Evolutionary conservation across 345 rosid genomes (phyloP).

Genomic region (Citrus reticulata): DNA sequence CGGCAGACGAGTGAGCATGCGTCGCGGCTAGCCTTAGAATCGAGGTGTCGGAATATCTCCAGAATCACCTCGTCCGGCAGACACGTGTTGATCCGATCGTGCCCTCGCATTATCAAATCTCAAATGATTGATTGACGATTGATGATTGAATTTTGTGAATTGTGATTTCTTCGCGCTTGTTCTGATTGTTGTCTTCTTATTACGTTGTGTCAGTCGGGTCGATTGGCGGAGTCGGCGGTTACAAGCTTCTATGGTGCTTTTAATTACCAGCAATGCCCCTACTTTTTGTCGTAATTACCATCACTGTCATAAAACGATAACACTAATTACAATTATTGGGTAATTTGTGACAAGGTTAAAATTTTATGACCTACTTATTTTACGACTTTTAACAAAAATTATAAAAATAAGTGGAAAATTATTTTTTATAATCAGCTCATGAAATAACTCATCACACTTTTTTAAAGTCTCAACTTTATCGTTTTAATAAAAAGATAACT

Average conservation of each 20-base stretch:
- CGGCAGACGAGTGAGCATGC: slow-evolving; percentile 90
- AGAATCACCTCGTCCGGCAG: slow-evolving; percentile 80
- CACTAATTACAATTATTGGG: no score
- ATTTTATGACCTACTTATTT: no score
- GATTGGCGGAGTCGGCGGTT: slow-evolving; percentile 21
- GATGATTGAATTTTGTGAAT: neutral
- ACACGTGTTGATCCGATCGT: slow-evolving; percentile 61
- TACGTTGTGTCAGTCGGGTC: neutral
- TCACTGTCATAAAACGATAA: neutral
- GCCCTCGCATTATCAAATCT: slow-evolving; percentile 53
- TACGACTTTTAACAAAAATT: no score
- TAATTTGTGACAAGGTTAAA: no score
- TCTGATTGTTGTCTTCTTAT: neutral
- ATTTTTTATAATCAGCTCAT: no score
- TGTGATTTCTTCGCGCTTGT: neutral
- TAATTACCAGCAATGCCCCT: neutral
- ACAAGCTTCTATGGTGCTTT: no score
- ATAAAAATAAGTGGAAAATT: no score
- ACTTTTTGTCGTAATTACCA: neutral
- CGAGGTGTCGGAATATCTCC: slow-evolving; percentile 70
- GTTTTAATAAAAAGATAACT: no score
- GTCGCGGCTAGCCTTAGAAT: slow-evolving; percentile 60
- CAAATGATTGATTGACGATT: neutral
- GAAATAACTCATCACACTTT: no score
- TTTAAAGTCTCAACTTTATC: no score